Evolutionary conservation across 2,329 filamentous ascomycete genomes (phyloP).

Genomic region (Aspergillus sp.): DNA sequence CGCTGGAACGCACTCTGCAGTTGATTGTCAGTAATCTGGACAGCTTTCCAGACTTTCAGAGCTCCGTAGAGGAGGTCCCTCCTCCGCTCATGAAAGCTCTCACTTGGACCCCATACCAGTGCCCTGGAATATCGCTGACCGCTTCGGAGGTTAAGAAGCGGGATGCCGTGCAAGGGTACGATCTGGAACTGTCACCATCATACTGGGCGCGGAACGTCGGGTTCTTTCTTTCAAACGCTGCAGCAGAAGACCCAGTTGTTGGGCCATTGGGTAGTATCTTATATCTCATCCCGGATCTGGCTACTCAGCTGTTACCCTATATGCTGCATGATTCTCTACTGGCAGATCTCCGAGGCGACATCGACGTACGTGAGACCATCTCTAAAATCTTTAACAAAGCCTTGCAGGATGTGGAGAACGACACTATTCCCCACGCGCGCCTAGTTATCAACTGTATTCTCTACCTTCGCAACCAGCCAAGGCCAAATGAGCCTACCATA

Average conservation of each 20-base stretch:
- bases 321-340: slow-evolving; percentile 81
- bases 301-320: slow-evolving; percentile 77
- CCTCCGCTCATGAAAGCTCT: slow-evolving; percentile 44
- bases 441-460: slow-evolving; percentile 78
- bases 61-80: slow-evolving; percentile 44
- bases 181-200: slow-evolving; percentile 27
- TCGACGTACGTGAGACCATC: slow-evolving; percentile 63
- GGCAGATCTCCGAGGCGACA: slow-evolving; percentile 66
- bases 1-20: slow-evolving; percentile 52
- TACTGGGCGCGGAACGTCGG: slow-evolving; percentile 43
- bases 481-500: slow-evolving; percentile 76
- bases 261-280: slow-evolving; percentile 71
- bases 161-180: slow-evolving; percentile 22
- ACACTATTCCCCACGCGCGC: slow-evolving; percentile 66
- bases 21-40: slow-evolving; percentile 44
- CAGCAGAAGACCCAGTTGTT: slow-evolving; percentile 69
- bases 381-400: slow-evolving; percentile 69
- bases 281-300: slow-evolving; percentile 67
- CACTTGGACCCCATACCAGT: slow-evolving; percentile 48
- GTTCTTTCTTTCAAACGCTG: slow-evolving; percentile 61
- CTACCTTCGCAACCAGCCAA: slow-evolving; percentile 81
- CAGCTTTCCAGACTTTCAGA: slow-evolving; percentile 34
- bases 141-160: slow-evolving; percentile 25
- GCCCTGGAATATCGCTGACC: slow-evolving; percentile 37
- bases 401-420: slow-evolving; percentile 54